These are phyloP conservation scores for Ogataea paradorogensis DNA, from an alignment of 805 yeast genomes.

Conservation along the genomic window DNA sequence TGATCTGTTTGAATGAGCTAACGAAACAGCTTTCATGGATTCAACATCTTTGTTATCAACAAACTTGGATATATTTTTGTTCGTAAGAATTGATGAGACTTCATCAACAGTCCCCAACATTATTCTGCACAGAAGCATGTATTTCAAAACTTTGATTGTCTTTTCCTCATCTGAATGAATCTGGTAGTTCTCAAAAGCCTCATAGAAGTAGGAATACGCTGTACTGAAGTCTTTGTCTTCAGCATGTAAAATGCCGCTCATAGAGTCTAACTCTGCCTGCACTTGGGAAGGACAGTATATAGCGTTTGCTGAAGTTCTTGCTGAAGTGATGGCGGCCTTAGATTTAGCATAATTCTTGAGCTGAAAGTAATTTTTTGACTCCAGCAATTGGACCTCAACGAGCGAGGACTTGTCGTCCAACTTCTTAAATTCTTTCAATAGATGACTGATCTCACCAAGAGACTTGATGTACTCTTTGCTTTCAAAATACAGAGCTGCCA, in stretches of 20 bases:
- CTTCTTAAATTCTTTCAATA: slow-evolving; percentile 83
- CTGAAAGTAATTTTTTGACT: slow-evolving; percentile 86
- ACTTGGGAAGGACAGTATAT: slow-evolving; percentile 91
- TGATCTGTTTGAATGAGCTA: slow-evolving; percentile 86
- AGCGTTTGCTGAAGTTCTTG: slow-evolving; percentile 96
- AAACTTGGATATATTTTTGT: slow-evolving; percentile 47
- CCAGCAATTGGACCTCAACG: slow-evolving; percentile 92
- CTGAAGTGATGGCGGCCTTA: slow-evolving; percentile 88
- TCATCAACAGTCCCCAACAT: slow-evolving; percentile 89
- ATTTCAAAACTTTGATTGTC: slow-evolving; percentile 71
- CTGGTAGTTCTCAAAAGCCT: slow-evolving; percentile 88
- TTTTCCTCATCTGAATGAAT: slow-evolving; percentile 40
- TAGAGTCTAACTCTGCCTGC: slow-evolving; percentile 92
- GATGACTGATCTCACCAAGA: slow-evolving; percentile 62
- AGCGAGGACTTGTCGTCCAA: slow-evolving; percentile 93
- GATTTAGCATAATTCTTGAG: slow-evolving; percentile 88
- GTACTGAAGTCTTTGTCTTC: slow-evolving; percentile 97
- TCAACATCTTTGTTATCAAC: slow-evolving; percentile 79
- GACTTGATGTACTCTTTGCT: slow-evolving; percentile 66
- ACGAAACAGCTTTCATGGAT: slow-evolving; percentile 91
- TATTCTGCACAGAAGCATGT: slow-evolving; percentile 88
- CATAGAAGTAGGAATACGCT: slow-evolving; percentile 92
- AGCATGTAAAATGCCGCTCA: slow-evolving; percentile 93
- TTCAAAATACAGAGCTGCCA: slow-evolving; percentile 70
- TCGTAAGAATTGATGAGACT: slow-evolving; percentile 70